Conservation (phyloP, 306 rosid genomes). For the Spatholobus suberectus region DNA sequence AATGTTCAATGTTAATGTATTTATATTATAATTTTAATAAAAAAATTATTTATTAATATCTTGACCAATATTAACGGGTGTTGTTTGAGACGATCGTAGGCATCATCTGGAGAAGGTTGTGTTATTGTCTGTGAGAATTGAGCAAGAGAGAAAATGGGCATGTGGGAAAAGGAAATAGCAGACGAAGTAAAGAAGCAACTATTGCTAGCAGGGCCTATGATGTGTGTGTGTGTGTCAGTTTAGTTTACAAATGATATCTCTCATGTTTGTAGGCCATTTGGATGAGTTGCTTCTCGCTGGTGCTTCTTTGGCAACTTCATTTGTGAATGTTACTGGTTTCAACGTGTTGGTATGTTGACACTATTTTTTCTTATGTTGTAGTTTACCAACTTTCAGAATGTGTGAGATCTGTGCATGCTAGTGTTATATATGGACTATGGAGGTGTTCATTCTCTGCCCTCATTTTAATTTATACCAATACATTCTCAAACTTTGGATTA, state of each 20-base stretch:
- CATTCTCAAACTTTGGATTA: too few relatives aligned
- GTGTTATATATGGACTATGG: too few relatives aligned
- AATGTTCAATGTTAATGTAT: not conserved
- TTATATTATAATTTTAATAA: too few relatives aligned
- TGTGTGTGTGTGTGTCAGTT: slow-evolving; percentile 43
- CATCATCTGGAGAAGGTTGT: not conserved
- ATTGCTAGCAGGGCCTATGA: slow-evolving; percentile 75
- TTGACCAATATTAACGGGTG: not conserved
- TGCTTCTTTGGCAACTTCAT: slow-evolving; percentile 43
- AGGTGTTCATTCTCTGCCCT: too few relatives aligned
- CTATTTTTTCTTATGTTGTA: not conserved
- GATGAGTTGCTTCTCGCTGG: slow-evolving; percentile 44
- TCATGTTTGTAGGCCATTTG: slow-evolving; percentile 51
- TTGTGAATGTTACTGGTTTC: slow-evolving; percentile 41
- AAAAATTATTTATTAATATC: not conserved
- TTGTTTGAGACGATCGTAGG: not conserved
- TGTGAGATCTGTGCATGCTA: not conserved
- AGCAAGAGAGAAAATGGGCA: not conserved
- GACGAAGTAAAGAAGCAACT: slow-evolving; percentile 69
- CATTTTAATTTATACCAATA: not conserved
- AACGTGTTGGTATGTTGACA: slow-evolving; percentile 34
- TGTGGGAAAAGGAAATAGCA: slow-evolving; percentile 23
- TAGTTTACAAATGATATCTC: slow-evolving; percentile 35
- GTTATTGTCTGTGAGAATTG: not conserved
- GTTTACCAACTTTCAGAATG: not conserved